These are phyloP conservation scores for Barnettozyma sucrosica DNA, from an alignment of 805 yeast genomes.

Conservation along the genomic window DNA sequence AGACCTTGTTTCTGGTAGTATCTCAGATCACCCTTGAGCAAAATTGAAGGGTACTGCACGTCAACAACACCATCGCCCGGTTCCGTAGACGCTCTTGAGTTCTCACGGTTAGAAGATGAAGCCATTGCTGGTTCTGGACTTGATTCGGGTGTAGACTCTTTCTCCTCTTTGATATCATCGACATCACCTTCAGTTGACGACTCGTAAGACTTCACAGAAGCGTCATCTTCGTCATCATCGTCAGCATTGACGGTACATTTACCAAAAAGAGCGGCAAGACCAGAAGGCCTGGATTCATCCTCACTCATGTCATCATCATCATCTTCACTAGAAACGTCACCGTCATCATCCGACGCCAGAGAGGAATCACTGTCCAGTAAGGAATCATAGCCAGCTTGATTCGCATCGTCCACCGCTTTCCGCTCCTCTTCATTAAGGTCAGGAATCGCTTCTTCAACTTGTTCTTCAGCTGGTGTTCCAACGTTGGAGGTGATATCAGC, in stretches of 20 bases:
- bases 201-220: conserved; percentile 27
- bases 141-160: conserved; percentile 22
- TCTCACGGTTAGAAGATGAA: conserved; percentile 5
- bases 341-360: conserved; percentile 26
- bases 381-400: conserved; percentile 18
- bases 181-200: conserved; percentile 21
- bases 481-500: conserved; percentile 19
- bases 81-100: conserved; percentile 18
- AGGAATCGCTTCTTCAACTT: conserved; percentile 21
- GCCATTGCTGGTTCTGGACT: conserved; percentile 7
- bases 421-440: conserved; percentile 19
- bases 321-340: conserved; percentile 22
- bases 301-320: conserved; percentile 19
- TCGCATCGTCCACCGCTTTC: conserved; percentile 25
- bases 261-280: conserved; percentile 35
- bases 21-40: conserved; percentile 77
- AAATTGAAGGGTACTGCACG: conserved; percentile 66
- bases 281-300: conserved; percentile 18
- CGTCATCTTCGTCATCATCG: conserved; percentile 34
- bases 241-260: conserved; percentile 23
- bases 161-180: conserved; percentile 13
- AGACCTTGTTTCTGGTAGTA: conserved; percentile 94
- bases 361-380: conserved; percentile 28
- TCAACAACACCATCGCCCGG: conserved; percentile 44
- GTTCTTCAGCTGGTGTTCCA: conserved; percentile 22